Evolutionary conservation across 2,329 filamentous ascomycete genomes (phyloP).

Genomic region (Cyanodermella asteris): DNA sequence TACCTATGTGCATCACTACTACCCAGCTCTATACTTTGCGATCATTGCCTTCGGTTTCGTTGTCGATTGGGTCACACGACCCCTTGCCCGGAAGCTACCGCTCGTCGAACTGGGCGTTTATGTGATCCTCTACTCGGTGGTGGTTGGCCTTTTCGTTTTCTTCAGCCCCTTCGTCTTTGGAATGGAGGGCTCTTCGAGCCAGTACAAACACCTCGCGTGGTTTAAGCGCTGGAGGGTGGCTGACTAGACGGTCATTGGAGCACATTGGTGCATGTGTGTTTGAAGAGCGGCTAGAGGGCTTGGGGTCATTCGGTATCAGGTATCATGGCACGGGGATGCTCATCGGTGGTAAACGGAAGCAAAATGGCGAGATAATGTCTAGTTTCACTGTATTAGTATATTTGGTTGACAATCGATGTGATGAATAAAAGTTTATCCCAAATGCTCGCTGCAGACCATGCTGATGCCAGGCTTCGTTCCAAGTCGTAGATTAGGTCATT

Average conservation of each 20-base stretch:
- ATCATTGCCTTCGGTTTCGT: conserved; percentile 79
- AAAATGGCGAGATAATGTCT: too few relatives aligned
- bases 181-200: conserved; percentile 63
- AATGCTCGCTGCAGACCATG: too few relatives aligned
- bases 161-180: conserved; percentile 94
- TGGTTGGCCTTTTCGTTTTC: conserved; percentile 65
- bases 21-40: conserved; percentile 92
- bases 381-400: too few relatives aligned
- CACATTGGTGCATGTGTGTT: neutral
- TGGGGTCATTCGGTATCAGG: neutral
- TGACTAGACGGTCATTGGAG: conserved; percentile 24
- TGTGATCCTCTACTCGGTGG: conserved; percentile 45
- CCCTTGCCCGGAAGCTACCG: conserved; percentile 28
- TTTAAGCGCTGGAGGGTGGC: conserved; percentile 68
- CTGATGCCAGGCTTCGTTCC: too few relatives aligned
- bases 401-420: too few relatives aligned
- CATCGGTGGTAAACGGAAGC: too few relatives aligned
- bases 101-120: conserved; percentile 48
- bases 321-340: neutral
- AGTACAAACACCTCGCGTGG: conserved; percentile 91
- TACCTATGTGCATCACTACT: conserved; percentile 98
- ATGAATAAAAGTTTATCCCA: too few relatives aligned
- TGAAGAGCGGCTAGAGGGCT: neutral
- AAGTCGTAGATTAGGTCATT: too few relatives aligned
- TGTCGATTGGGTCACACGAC: conserved; percentile 59